Evolutionary conservation across 495 filamentous ascomycete species (phyloP), one percentile per base, ranked within the genome.

Genomic region (Cercophora sp.): DNA sequence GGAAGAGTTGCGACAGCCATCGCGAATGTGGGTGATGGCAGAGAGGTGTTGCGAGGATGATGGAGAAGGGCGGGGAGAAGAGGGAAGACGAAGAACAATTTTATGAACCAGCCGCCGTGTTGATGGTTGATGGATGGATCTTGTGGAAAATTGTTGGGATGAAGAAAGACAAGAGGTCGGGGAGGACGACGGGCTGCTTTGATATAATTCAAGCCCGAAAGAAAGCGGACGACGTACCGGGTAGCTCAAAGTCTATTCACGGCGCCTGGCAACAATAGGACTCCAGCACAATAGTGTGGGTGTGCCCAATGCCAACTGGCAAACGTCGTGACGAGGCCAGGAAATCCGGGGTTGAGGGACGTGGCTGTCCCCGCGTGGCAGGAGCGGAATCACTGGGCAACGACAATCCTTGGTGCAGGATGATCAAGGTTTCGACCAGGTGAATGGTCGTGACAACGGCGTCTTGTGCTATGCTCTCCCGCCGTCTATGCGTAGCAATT

Each of bases 291-390:
- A 16, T 15, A 32, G 10, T 45, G 44, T 55, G 46, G n/a, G n/a
- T n/a, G 49, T 59, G 56, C 59, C 59, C 59, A 54, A 62, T 49
- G 59, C 59, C 59, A 62, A 50, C 56, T 62, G 59, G 51, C 55
- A 51, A 23, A 43, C 29, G 47, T 53, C 23, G 4, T 22, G 22
- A 43, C 23, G 25, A 15, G 16, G 36, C 4, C n/a, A 22, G 40
- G 19, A 43, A 43, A 39, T 29, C 23, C 4, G 39, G 5, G 1
- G 25, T n/a, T 23, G n/a, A 40, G 40, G 37, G 36, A 3, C 22
- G 36, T 51, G 48, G 40, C 40, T 10, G 20, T 22, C 4, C 23
- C 51, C 32, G 19, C 45, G 36, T 52, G 55, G 52, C 24, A 22
- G 25, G 31, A 27, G 34, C 23, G 22, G 15, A 25, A n/a, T 18